Evolutionary conservation across 192 early-diverging fungal genomes (phyloP).

Genomic region (Allomyces macrogynus): DNA sequence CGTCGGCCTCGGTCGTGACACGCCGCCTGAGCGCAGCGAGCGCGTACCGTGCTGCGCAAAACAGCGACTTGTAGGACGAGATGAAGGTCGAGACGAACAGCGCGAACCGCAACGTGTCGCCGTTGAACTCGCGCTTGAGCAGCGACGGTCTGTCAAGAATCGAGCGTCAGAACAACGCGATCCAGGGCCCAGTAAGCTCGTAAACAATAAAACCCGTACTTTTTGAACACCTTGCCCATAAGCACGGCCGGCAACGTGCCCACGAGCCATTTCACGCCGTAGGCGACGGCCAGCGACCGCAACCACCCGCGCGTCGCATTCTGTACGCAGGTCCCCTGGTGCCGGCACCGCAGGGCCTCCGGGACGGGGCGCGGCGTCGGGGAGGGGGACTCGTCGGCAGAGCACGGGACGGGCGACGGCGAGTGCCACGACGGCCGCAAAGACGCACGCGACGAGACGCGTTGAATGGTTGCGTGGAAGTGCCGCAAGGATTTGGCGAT

Average conservation of each 20-base stretch:
- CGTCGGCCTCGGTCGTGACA: not conserved
- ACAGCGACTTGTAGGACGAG: slow-evolving; percentile 37
- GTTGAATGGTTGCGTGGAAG: slow-evolving; percentile 43
- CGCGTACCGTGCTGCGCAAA: slow-evolving; percentile 32
- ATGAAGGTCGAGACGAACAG: slow-evolving; percentile 41
- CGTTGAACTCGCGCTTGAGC: slow-evolving; percentile 13
- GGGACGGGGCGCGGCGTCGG: slow-evolving; percentile 7
- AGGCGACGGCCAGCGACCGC: slow-evolving; percentile 39
- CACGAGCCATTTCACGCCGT: slow-evolving; percentile 33
- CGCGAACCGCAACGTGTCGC: slow-evolving; percentile 44
- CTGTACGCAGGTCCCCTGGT: slow-evolving; percentile 39
- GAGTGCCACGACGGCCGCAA: slow-evolving; percentile 4
- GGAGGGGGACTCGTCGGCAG: slow-evolving; percentile 14
- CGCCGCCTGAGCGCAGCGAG: slow-evolving; percentile 4
- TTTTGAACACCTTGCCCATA: slow-evolving; percentile 29
- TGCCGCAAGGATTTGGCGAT: slow-evolving; percentile 30
- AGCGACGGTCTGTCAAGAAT: slow-evolving; percentile 5
- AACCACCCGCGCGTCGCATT: slow-evolving; percentile 40
- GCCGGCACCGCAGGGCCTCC: slow-evolving; percentile 18
- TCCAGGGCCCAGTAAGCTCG: not conserved
- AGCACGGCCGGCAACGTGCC: slow-evolving; percentile 27
- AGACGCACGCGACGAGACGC: slow-evolving; percentile 28
- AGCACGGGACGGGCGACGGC: slow-evolving; percentile 20
- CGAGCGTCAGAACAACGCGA: not conserved
- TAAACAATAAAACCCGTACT: slow-evolving; percentile 10